Conservation (phyloP, 768 basidiomycete species). For the Boletellus ananas region DNA sequence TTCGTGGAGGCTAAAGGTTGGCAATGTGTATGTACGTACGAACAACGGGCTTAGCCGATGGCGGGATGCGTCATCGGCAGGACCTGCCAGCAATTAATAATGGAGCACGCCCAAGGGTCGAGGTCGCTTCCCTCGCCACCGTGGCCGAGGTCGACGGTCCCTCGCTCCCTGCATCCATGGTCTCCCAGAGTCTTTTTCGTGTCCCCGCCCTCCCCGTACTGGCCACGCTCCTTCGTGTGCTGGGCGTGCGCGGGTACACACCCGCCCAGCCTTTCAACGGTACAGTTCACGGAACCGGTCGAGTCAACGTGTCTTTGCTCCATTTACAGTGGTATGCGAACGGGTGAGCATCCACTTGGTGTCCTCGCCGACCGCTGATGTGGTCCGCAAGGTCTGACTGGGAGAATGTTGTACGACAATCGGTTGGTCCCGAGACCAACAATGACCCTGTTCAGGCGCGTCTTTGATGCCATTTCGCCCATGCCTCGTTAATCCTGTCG, state of each 20-base stretch:
- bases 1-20: conserved; percentile 36
- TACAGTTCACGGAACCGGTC: conserved; percentile 47
- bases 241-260: conserved; percentile 48
- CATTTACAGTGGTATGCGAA: conserved; percentile 58
- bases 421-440: conserved; percentile 44
- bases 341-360: conserved; percentile 32
- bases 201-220: conserved; percentile 5
- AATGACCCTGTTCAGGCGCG: conserved; percentile 55
- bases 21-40: not conserved
- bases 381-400: conserved; percentile 41
- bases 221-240: conserved; percentile 2
- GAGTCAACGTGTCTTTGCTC: conserved; percentile 49
- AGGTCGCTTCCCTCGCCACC: conserved; percentile 13
- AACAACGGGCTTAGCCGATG: conserved; percentile 7
- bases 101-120: conserved; percentile 6
- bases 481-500: not conserved
- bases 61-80: not conserved
- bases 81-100: not conserved
- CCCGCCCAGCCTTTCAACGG: conserved; percentile 73
- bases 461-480: not conserved
- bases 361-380: conserved; percentile 9
- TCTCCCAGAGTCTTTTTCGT: conserved; percentile 1
- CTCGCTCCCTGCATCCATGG: conserved; percentile 13
- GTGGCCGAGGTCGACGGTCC: conserved; percentile 7
- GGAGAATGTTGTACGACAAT: conserved; percentile 57